Base-by-base conservation (phyloP, 2,329 filamentous ascomycete genomes). In the Leptographium wingfieldii region DNA sequence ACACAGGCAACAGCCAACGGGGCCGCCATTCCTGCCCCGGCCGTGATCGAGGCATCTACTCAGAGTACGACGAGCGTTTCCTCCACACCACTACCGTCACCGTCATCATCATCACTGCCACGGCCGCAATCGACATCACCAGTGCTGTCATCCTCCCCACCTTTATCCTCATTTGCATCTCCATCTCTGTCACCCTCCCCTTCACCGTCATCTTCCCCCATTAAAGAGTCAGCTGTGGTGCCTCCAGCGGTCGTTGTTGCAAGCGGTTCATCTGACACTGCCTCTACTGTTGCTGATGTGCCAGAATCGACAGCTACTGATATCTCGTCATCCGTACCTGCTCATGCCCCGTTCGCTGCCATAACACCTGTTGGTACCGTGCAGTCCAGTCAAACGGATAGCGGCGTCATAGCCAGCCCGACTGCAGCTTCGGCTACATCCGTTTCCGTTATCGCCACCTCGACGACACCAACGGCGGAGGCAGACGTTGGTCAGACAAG, bases 311-410 rank as follows among this genome's bases (percentile, higher is more conserved):
- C 62, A 55, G 54, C 63, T 9, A 58, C 63, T 19, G 31, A 59
- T 35, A 53, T 52, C 11, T 25, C 58, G 29, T 35, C 55, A 7
- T 29, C 51, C 2, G 19, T 29, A 16, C 12, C 51, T 48, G 22
- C 53, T 16, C 38, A 35, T 12, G 46, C 53, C 10, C 29, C 56
- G 10, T 12, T n/a, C 31, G 10, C 19, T 12, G 9, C 54, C 16
- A 19, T 31, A 29, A 55, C 33, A 31, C 48, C 57, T n/a, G 25
- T 57, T 29, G n/a, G 38, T 43, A 33, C 25, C 35, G 19, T 62
- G 57, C 66, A 69, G 67, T 68, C 64, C 67, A 73, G 68, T 69
- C 65, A 68, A 68, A 68, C 72, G 73, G 70, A 73, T 72, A 67
- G 61, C 65, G 69, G 64, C 65, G 59, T 68, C 64, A 64, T 67